Percentiles rank a stretch among this genome's conserved stretches.
phyloP scores from a whole-genome alignment of 2,329 filamentous ascomycete genomes.

The Ceratocystis huliohia region DNA sequence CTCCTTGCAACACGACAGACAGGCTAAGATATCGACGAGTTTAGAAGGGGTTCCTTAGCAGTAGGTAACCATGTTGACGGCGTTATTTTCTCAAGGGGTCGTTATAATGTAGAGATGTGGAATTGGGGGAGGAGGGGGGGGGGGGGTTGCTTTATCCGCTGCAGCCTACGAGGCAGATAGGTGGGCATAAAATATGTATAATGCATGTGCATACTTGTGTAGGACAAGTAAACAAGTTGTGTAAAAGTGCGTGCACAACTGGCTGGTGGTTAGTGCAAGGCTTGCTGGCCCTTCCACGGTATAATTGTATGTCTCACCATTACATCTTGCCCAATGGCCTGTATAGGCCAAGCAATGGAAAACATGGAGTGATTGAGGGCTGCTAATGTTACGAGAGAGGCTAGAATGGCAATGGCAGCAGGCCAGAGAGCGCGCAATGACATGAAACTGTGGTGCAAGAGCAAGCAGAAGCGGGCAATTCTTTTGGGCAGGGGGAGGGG shows the following conservation, averaged over 20 bases:
- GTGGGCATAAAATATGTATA: not conserved
- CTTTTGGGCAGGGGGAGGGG: not conserved
- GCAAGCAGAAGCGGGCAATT: not conserved
- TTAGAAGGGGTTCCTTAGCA: too few relatives aligned
- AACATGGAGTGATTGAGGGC: not conserved
- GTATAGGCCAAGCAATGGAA: not conserved
- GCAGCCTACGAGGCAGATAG: not conserved
- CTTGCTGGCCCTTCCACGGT: not conserved
- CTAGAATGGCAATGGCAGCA: not conserved
- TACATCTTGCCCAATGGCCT: not conserved
- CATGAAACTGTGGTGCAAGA: conserved; percentile 9
- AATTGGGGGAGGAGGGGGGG: not conserved
- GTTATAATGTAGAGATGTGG: not conserved
- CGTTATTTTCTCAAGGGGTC: too few relatives aligned
- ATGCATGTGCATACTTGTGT: not conserved
- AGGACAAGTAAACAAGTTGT: not conserved
- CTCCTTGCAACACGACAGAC: too few relatives aligned
- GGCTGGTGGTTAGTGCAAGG: not conserved
- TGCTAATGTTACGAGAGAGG: not conserved
- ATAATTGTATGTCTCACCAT: not conserved
- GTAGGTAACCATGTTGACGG: too few relatives aligned
- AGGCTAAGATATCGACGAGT: too few relatives aligned
- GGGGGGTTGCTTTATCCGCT: not conserved
- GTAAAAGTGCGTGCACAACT: not conserved
- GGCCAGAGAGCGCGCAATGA: conserved; percentile 9